Base-by-base conservation (phyloP, 2,329 filamentous ascomycete genomes). In the Colletotrichum chrysophilum region DNA sequence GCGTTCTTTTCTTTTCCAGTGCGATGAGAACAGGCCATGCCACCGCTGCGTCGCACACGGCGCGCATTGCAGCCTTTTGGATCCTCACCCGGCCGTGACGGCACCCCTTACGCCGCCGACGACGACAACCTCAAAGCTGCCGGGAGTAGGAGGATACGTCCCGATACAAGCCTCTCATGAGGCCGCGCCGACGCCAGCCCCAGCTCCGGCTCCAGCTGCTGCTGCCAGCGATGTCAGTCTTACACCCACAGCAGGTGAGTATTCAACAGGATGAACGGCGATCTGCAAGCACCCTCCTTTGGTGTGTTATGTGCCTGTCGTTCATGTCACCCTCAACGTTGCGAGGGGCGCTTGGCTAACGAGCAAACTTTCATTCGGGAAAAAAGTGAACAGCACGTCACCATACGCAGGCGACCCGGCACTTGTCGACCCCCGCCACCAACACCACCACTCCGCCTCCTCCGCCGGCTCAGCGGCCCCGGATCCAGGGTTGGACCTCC, bases 21-120 rank as follows among this genome's bases (percentile, higher is more conserved):
- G 73, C 38, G 83, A 86, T 61, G 85, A 86, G 76, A 80, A 79
- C 6, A 78, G 78, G 7, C 85, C 85, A 4, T 86, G 85, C 73
- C 79, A 77, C 12, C 83, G 83, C 5, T 86, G 85, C 66, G 77
- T 81, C 12, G 80, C 83, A 60, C 84, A 86, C 71, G 79, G 80
- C n/a, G 78, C 84, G 5, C 75, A 80, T 13, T 86, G 84, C 76
- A 82, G 83, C 66, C 62, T 75, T 0, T 6, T 75, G 18, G 73
- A 75, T 21, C 30, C 32, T 43, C 73, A 56, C 26, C 26, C 60
- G 24, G 28, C 61, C 10, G 26, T 48, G 12, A 56, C 30, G 16
- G 62, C 38, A 26, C 69, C 55, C 2, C 26, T 28, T 6, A 58
- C 69, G 32, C 69, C 62, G 18, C 69, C 75, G 10, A 60, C 64